phyloP scores from a whole-genome alignment of 306 rosid genomes.

The Cucumis melo region DNA sequence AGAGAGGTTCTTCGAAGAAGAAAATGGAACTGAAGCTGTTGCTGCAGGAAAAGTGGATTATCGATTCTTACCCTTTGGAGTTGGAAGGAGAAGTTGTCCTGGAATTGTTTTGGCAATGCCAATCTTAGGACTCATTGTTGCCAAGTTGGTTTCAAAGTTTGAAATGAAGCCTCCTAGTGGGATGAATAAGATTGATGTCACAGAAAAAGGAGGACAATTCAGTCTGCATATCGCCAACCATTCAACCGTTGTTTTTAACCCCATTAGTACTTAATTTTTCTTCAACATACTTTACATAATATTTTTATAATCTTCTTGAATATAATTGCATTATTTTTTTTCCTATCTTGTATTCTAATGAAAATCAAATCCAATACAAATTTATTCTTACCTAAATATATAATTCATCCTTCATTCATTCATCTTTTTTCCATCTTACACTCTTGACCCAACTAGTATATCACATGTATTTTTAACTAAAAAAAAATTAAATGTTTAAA shows the following conservation, averaged over 20 bases:
- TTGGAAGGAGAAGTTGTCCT: constrained; percentile 82
- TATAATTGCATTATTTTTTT: too few relatives aligned
- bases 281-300: too few relatives aligned
- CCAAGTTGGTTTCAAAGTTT: constrained; percentile 46
- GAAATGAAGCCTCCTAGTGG: constrained; percentile 29
- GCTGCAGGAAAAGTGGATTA: constrained; percentile 65
- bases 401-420: too few relatives aligned
- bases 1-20: constrained; percentile 71
- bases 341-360: too few relatives aligned
- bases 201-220: constrained; percentile 67
- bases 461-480: too few relatives aligned
- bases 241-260: constrained; percentile 33
- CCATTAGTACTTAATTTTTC: neutral
- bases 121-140: constrained; percentile 48
- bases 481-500: too few relatives aligned
- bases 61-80: constrained; percentile 64
- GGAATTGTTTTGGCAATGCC: constrained; percentile 76
- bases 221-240: constrained; percentile 66
- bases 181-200: constrained; percentile 35
- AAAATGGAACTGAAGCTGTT: constrained; percentile 31
- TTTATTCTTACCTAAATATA: too few relatives aligned
- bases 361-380: too few relatives aligned
- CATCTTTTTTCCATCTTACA: too few relatives aligned
- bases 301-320: too few relatives aligned
- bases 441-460: too few relatives aligned